A percentile compares a stretch with the other conserved stretches of the same genome.
Conservation (phyloP, 352 stramenopile genomes). For the Phytophthora colocasiae region DNA sequence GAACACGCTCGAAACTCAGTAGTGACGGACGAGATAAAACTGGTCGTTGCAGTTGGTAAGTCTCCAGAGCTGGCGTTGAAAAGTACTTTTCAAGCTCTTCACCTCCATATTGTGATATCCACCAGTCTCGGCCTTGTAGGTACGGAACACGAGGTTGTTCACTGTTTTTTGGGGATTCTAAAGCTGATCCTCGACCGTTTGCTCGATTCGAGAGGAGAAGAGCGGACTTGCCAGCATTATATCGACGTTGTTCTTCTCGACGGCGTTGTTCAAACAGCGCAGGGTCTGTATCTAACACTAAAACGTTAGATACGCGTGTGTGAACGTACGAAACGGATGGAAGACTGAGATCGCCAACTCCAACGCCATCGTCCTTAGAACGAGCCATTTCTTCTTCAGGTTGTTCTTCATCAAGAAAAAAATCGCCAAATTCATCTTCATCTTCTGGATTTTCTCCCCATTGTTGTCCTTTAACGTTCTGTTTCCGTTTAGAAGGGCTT, state of each 20-base stretch:
- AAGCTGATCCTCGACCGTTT: neutral
- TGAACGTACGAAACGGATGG: slow-evolving; percentile 35
- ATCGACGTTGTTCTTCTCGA: slow-evolving; percentile 59
- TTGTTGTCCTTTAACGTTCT: slow-evolving; percentile 2
- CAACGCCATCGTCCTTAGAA: slow-evolving; percentile 58
- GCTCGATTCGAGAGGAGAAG: slow-evolving; percentile 35
- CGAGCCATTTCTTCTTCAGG: slow-evolving; percentile 23
- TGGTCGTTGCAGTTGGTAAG: slow-evolving; percentile 71
- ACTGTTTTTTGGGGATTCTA: slow-evolving; percentile 15
- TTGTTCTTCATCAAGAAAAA: slow-evolving; percentile 24
- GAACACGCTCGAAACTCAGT: slow-evolving; percentile 56
- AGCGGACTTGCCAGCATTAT: slow-evolving; percentile 54
- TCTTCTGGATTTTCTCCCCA: slow-evolving; percentile 10
- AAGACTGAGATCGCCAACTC: slow-evolving; percentile 58
- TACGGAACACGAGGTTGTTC: slow-evolving; percentile 49
- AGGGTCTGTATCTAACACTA: slow-evolving; percentile 42
- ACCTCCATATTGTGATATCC: slow-evolving; percentile 67
- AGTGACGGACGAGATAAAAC: slow-evolving; percentile 67
- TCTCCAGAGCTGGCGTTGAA: slow-evolving; percentile 73
- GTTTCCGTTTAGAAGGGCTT: slow-evolving; percentile 41
- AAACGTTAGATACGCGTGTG: slow-evolving; percentile 16
- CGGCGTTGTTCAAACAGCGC: slow-evolving; percentile 56
- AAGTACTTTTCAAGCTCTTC: slow-evolving; percentile 87
- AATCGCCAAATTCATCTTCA: slow-evolving; percentile 15
- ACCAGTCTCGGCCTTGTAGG: slow-evolving; percentile 73